Percentiles rank a stretch among this genome's conserved stretches.
Conservation (phyloP, 371 early-diverging fungal species). For the Mucor mucedo region DNA sequence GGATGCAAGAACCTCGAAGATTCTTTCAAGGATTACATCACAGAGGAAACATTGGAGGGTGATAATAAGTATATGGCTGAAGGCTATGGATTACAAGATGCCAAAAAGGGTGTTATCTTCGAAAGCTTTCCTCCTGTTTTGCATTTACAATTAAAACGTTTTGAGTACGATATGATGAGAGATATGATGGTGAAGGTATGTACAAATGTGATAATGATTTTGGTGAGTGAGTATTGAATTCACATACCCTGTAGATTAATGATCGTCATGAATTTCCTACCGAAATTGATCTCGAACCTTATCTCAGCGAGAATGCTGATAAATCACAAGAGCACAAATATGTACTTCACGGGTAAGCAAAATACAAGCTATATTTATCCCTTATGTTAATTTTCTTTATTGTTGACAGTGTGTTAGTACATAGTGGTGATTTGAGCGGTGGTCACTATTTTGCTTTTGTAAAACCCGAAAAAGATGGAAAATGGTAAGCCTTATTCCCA, state of each 20-base stretch:
- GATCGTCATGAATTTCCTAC: conserved; percentile 95
- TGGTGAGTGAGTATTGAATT: too few species aligned
- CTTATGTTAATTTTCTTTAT: neutral
- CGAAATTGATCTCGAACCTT: conserved; percentile 78
- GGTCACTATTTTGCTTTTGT: conserved; percentile 98
- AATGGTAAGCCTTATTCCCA: conserved; percentile 57
- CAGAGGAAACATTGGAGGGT: conserved; percentile 90
- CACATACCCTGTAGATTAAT: conserved; percentile 70
- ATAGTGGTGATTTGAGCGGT: conserved; percentile 93
- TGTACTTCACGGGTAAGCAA: conserved; percentile 75
- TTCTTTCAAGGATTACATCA: conserved; percentile 89
- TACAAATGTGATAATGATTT: too few species aligned
- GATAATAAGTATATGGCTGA: conserved; percentile 98
- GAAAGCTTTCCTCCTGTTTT: conserved; percentile 95
- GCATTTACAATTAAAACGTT: conserved; percentile 97
- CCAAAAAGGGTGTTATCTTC: conserved; percentile 96
- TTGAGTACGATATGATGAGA: conserved; percentile 93
- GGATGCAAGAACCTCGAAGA: conserved; percentile 88
- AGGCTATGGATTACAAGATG: conserved; percentile 94
- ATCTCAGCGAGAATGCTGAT: conserved; percentile 73
- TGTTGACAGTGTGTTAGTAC: conserved; percentile 87
- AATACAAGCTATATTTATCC: neutral
- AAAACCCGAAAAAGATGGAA: conserved; percentile 77
- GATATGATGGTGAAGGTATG: conserved; percentile 89
- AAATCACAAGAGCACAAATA: conserved; percentile 73